Conservation (phyloP, 768 basidiomycete species). For the Panaeolus papilionaceus region DNA sequence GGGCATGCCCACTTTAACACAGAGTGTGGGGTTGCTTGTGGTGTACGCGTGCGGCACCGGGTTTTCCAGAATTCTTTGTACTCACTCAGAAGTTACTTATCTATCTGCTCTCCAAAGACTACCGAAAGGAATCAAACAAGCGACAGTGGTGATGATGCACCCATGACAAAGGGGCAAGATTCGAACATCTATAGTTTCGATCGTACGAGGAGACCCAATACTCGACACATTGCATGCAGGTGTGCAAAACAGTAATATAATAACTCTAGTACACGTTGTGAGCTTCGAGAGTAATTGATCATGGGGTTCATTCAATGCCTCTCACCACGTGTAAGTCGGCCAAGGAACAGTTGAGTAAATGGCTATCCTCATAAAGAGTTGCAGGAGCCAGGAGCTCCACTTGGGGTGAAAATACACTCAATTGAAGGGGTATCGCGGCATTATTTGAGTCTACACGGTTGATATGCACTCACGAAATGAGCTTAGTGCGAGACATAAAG, state of each 20-base stretch:
- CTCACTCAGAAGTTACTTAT: neutral
- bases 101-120: neutral
- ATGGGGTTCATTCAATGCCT: neutral
- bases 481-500: neutral
- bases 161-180: neutral
- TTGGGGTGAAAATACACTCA: neutral
- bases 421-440: neutral
- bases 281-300: neutral
- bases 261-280: neutral
- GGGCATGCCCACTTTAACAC: slow-evolving; percentile 7
- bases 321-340: slow-evolving; percentile 1
- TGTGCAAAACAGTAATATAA: neutral
- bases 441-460: neutral
- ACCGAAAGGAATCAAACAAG: neutral
- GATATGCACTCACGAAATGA: neutral
- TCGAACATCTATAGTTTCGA: neutral
- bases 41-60: slow-evolving; percentile 7
- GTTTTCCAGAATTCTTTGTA: slow-evolving; percentile 8
- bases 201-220: neutral
- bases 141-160: neutral
- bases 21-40: neutral
- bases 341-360: neutral
- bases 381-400: neutral
- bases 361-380: neutral
- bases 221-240: neutral